Conservation (phyloP, 2,329 filamentous ascomycete genomes). For the Calycina herbarum region DNA sequence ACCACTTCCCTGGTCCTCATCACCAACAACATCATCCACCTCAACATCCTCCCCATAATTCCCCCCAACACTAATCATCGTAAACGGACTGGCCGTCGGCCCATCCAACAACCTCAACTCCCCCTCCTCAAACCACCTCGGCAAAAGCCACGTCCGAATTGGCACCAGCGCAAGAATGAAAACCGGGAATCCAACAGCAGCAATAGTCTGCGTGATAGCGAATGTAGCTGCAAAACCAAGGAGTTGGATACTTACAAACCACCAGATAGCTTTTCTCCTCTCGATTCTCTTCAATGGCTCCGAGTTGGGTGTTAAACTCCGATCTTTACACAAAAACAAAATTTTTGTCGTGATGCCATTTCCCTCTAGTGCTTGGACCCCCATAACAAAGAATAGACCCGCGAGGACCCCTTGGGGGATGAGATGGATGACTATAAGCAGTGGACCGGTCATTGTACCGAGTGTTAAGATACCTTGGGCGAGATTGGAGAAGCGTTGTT, state of each 20-base stretch:
- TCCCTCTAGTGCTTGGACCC: conserved; percentile 70
- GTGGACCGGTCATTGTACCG: conserved; percentile 74
- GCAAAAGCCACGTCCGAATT: conserved; percentile 42
- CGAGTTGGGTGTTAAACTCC: conserved; percentile 55
- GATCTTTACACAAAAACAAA: conserved; percentile 67
- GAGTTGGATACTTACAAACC: conserved; percentile 68
- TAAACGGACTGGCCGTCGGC: conserved; percentile 60
- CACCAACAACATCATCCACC: neutral
- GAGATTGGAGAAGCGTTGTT: conserved; percentile 78
- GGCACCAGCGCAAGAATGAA: conserved; percentile 34
- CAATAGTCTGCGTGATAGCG: conserved; percentile 80
- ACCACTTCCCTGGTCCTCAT: neutral
- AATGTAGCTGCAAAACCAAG: conserved; percentile 75
- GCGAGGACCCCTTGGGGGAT: conserved; percentile 80
- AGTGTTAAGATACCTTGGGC: conserved; percentile 76
- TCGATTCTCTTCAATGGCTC: conserved; percentile 62
- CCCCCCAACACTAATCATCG: conserved; percentile 36
- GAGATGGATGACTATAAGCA: conserved; percentile 72
- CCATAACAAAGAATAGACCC: conserved; percentile 84
- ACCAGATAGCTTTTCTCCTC: conserved; percentile 68
- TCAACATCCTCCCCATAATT: conserved; percentile 28
- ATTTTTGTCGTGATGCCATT: conserved; percentile 79
- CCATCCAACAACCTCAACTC: conserved; percentile 50
- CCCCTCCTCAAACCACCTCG: conserved; percentile 32
- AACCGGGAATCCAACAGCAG: conserved; percentile 73